Evolutionary conservation across 2,329 filamentous ascomycete species (phyloP), one percentile per base, ranked within the genome.

Genomic region (Thelonectria discophora): DNA sequence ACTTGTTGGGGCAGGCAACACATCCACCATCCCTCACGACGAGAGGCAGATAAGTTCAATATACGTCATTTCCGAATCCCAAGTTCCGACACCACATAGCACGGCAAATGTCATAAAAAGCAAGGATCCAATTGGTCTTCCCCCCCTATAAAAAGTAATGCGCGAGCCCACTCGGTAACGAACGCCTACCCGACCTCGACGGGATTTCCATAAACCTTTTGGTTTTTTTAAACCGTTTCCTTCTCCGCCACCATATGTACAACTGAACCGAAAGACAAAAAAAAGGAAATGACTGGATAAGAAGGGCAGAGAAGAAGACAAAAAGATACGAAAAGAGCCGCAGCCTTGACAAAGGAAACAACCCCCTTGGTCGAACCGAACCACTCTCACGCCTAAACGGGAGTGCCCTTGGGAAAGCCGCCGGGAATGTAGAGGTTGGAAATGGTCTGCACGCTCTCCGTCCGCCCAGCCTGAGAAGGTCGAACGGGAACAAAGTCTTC

Each of bases 391-490:
- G 27, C 60, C 80, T 79, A 73, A 71, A 84, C 59, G 80, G 88
- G 69, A 64, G 78, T 67, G 55, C 63, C 73, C 65, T 76, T 81
- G 9, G 88, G 88, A 72, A 84, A 93, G 67, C 89, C 83, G 11
- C 90, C 90, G 3, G 90, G 90, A 17, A 93, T 84, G 71, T 90
- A 88, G 52, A 92, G 76, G 70, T 89, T 84, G 56, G 87, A 88
- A 46, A 91, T 85, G 27, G 84, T 86, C 12, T 82, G 80, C 7
- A 82, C 79, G 65, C 83, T 82, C 48, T 81, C 77, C 13, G 75
- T 77, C 50, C 80, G 72, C 50, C 53, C 65, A 68, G 50, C 69
- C 63, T 61, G 53, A 9, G 68, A 65, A 3, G 74, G 74, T 37
- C 76, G 71, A 11, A 65, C 58, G 13, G 66, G 55, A 8, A 45